Conservation (phyloP, 2,329 filamentous ascomycete species). For the Verticillium tricorpus region DNA sequence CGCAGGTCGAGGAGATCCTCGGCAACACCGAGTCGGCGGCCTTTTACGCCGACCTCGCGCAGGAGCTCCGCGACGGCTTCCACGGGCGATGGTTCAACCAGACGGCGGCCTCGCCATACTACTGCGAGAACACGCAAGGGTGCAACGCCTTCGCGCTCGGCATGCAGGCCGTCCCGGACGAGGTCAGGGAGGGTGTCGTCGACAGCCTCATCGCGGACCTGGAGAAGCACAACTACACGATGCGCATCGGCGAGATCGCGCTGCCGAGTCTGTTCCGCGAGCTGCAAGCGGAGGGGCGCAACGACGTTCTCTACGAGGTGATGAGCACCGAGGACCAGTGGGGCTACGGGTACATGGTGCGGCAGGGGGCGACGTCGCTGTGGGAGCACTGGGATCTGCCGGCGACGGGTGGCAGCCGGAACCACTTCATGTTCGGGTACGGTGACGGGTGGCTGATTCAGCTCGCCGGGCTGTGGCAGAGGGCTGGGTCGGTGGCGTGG, state of each 20-base stretch:
- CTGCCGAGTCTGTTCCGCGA: constrained; percentile 7
- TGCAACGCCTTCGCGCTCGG: too few relatives aligned
- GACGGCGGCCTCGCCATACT: too few relatives aligned
- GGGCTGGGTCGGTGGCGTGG: too few relatives aligned
- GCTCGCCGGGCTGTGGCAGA: too few relatives aligned
- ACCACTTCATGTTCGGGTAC: constrained; percentile 12
- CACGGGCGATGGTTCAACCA: too few relatives aligned
- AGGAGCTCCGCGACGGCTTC: too few relatives aligned
- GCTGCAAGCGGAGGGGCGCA: background rate
- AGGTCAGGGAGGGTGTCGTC: constrained; percentile 2
- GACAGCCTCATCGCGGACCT: background rate
- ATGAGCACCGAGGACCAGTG: constrained; percentile 3
- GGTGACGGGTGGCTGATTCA: background rate
- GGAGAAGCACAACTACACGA: background rate
- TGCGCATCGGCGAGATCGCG: constrained; percentile 8
- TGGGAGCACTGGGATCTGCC: constrained; percentile 13
- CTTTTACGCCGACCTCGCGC: too few relatives aligned
- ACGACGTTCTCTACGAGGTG: constrained; percentile 8
- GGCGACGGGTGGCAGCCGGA: constrained; percentile 6
- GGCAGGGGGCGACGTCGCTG: constrained; percentile 5
- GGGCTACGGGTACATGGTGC: constrained; percentile 6
- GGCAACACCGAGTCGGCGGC: too few relatives aligned
- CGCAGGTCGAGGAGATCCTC: too few relatives aligned
- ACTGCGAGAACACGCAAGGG: too few relatives aligned
- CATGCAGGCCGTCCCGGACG: too few relatives aligned